These are phyloP conservation scores for Colletotrichum sp. DNA, from an alignment of 2,329 filamentous ascomycete genomes.

Conservation along the genomic window DNA sequence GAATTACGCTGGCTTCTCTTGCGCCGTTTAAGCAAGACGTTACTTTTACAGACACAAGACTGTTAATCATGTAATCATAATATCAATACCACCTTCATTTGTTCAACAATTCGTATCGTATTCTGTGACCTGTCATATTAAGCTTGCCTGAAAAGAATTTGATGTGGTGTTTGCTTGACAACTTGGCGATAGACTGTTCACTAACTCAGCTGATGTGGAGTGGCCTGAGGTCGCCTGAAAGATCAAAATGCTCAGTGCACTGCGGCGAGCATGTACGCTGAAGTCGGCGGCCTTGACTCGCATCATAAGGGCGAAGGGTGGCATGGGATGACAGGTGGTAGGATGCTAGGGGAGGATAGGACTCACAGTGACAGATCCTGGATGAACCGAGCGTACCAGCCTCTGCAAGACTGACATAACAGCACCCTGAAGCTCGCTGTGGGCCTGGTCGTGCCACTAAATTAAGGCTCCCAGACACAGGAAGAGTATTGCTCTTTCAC, in stretches of 20 bases:
- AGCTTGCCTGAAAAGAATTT: background rate
- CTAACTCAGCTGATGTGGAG: background rate
- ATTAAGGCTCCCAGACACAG: background rate
- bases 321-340: background rate
- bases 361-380: no score
- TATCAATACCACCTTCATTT: background rate
- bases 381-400: background rate
- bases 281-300: background rate
- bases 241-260: background rate
- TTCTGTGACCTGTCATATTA: background rate
- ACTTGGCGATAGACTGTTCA: background rate
- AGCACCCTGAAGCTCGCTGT: background rate
- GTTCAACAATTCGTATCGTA: background rate
- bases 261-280: background rate
- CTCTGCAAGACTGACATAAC: background rate
- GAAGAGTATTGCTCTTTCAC: background rate
- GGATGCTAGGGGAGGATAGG: background rate
- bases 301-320: background rate
- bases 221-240: no score
- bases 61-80: slow-evolving; percentile 7
- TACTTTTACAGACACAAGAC: background rate
- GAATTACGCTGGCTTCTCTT: background rate
- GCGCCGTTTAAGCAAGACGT: background rate
- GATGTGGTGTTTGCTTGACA: background rate
- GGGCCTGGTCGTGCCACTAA: background rate